Percentiles rank a stretch among this genome's conserved stretches.
These are phyloP conservation scores for Thalassiosira gravida DNA, from an alignment of 352 stramenopile species.

Conservation along the genomic window DNA sequence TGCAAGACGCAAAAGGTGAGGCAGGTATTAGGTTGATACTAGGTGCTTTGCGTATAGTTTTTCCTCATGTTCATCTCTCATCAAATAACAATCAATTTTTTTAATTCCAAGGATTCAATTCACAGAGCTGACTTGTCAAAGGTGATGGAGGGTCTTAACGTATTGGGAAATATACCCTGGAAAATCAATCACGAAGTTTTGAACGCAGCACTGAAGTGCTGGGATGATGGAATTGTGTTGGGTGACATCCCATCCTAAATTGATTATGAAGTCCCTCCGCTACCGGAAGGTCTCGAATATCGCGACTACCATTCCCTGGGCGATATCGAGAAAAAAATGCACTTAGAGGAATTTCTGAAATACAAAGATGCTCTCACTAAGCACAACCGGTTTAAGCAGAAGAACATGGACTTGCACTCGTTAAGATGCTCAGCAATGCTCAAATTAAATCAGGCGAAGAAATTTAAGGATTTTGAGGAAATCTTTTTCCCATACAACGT, in stretches of 20 bases:
- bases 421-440: slow-evolving; percentile 93
- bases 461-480: slow-evolving; percentile 94
- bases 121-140: slow-evolving; percentile 88
- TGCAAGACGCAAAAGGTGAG: slow-evolving; percentile 80
- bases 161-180: slow-evolving; percentile 92
- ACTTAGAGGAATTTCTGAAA: slow-evolving; percentile 61
- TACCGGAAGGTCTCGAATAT: slow-evolving; percentile 58
- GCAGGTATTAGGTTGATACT: background rate
- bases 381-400: slow-evolving; percentile 74
- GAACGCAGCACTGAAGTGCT: slow-evolving; percentile 90
- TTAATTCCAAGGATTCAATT: slow-evolving; percentile 89
- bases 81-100: slow-evolving; percentile 6
- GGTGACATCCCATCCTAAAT: slow-evolving; percentile 91
- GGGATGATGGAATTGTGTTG: slow-evolving; percentile 90
- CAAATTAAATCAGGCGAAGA: slow-evolving; percentile 94
- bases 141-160: slow-evolving; percentile 91
- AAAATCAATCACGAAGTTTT: slow-evolving; percentile 94
- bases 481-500: slow-evolving; percentile 99
- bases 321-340: slow-evolving; percentile 77
- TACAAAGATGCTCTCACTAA: slow-evolving; percentile 68
- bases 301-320: slow-evolving; percentile 83
- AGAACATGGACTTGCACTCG: slow-evolving; percentile 91
- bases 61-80: no score
- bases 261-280: slow-evolving; percentile 77
- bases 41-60: slow-evolving; percentile 7